Evolutionary conservation across 768 basidiomycete genomes (phyloP).

Genomic region (Cystobasidium onofrii): DNA sequence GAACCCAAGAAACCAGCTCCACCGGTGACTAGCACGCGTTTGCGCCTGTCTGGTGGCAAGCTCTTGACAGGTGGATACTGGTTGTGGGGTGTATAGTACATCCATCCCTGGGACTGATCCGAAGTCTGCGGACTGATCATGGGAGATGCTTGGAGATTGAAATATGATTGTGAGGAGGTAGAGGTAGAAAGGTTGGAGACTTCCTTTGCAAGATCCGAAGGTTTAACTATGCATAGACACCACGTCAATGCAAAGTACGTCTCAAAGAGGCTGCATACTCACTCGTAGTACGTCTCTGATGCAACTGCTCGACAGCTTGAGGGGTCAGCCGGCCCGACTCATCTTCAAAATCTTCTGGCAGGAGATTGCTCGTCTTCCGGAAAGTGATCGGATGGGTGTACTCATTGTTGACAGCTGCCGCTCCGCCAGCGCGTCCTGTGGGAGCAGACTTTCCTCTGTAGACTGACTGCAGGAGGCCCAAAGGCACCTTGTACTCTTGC

Average conservation of each 20-base stretch:
- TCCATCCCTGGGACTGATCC: background rate
- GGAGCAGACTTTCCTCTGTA: background rate
- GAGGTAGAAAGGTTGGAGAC: background rate
- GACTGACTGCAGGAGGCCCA: conserved; percentile 19
- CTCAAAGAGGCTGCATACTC: background rate
- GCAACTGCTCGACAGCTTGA: background rate
- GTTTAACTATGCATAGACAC: background rate
- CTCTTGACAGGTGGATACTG: conserved; percentile 89
- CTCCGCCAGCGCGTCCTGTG: background rate
- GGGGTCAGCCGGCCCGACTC: background rate
- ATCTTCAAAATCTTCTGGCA: background rate
- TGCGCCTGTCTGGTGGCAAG: conserved; percentile 65
- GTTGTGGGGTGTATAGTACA: conserved; percentile 84
- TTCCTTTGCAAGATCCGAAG: background rate
- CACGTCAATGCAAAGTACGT: background rate
- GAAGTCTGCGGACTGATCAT: background rate
- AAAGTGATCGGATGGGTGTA: background rate
- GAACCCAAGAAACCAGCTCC: conserved; percentile 99
- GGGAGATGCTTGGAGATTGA: conserved; percentile 2
- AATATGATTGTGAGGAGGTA: background rate
- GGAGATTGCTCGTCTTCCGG: background rate
- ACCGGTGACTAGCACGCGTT: conserved; percentile 88
- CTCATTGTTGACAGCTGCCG: background rate
- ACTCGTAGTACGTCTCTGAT: background rate
- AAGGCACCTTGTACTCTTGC: conserved; percentile 28